Percentiles rank a stretch among this genome's conserved stretches.
phyloP scores from a whole-genome alignment of 257 asterid genomes.

The Solanum sitiens region DNA sequence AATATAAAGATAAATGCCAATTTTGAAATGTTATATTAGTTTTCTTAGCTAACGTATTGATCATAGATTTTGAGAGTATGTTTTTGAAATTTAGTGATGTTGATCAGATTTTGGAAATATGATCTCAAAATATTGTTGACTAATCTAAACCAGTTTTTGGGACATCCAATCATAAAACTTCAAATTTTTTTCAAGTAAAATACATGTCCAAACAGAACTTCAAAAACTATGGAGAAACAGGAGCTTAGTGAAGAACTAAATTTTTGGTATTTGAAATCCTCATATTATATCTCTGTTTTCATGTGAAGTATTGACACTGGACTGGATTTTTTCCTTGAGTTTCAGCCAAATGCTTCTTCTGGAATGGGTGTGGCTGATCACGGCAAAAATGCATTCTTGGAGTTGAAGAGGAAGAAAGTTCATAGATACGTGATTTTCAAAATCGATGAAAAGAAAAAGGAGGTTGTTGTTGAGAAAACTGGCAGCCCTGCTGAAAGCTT shows the following conservation, averaged over 20 bases:
- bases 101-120: neutral
- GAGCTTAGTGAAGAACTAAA: neutral
- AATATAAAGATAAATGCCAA: neutral
- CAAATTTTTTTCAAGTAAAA: neutral
- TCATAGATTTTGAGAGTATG: neutral
- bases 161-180: neutral
- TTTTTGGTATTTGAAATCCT: neutral
- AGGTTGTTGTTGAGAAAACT: conserved; percentile 53
- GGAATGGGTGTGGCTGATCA: conserved; percentile 55
- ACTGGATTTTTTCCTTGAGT: neutral
- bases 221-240: no score
- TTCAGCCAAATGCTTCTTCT: conserved; percentile 47
- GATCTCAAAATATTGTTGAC: neutral
- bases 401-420: conserved; percentile 49
- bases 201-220: neutral
- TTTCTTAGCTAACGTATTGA: neutral
- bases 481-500: conserved; percentile 46
- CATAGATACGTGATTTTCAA: conserved; percentile 50
- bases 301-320: neutral
- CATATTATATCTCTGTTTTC: neutral
- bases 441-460: conserved; percentile 60
- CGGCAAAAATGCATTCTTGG: conserved; percentile 44
- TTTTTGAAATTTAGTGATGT: neutral
- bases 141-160: neutral
- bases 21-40: neutral